These are phyloP conservation scores for Claviceps pazoutovae DNA, from an alignment of 2,329 filamentous ascomycete species.

Conservation along the genomic window DNA sequence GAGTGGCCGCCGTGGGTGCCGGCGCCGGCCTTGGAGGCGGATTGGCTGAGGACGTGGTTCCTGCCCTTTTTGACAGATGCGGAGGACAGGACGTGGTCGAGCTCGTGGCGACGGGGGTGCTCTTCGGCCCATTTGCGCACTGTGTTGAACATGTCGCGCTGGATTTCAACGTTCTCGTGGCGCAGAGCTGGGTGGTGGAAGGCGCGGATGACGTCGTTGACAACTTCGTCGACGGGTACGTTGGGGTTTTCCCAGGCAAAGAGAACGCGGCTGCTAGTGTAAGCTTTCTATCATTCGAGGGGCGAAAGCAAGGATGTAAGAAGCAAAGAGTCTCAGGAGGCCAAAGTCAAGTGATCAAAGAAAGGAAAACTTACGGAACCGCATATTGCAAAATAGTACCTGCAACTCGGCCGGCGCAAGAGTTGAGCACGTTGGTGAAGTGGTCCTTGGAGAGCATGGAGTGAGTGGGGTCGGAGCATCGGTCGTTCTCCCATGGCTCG, in stretches of 20 bases:
- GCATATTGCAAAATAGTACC: conserved; percentile 71
- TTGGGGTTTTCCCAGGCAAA: conserved; percentile 87
- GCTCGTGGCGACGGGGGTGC: conserved; percentile 48
- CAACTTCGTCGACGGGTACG: conserved; percentile 69
- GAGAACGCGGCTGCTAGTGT: conserved; percentile 45
- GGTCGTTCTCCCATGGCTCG: conserved; percentile 65
- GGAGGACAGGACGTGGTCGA: conserved; percentile 66
- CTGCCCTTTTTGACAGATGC: conserved; percentile 70
- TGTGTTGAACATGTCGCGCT: conserved; percentile 76
- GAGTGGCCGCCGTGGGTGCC: conserved; percentile 18
- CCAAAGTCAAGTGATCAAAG: neutral
- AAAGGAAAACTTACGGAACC: conserved; percentile 47
- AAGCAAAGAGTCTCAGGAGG: neutral
- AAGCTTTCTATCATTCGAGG: neutral
- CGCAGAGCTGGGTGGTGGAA: conserved; percentile 87
- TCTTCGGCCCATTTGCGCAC: conserved; percentile 70
- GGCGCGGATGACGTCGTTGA: conserved; percentile 64
- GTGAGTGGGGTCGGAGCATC: conserved; percentile 66
- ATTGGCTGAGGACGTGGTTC: conserved; percentile 51
- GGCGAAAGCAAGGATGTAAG: neutral
- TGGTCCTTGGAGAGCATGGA: conserved; percentile 77
- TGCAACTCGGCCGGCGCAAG: conserved; percentile 61
- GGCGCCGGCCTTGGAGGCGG: conserved; percentile 16
- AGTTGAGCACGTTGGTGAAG: conserved; percentile 66
- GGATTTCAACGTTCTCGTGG: conserved; percentile 62